phyloP scores from a whole-genome alignment of 225 moss, liverwort and hornwort species.

The Bryum argenteum region DNA sequence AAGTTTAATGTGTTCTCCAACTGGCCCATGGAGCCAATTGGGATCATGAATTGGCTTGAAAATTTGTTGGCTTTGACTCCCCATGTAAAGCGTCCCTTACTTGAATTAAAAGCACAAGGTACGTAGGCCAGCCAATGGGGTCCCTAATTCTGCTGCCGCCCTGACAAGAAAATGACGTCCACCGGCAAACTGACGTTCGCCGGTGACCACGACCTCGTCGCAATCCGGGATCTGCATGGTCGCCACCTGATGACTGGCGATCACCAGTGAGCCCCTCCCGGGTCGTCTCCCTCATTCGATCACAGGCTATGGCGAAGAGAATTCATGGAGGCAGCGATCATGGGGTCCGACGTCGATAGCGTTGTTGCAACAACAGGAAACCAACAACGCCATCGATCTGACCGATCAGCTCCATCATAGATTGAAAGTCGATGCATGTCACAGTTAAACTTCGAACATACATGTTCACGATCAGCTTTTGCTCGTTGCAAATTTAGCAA shows the following conservation, averaged over 20 bases:
- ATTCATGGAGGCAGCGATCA: background rate
- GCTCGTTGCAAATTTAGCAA: background rate
- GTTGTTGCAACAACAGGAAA: background rate
- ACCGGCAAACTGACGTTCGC: background rate
- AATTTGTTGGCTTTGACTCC: too few relatives aligned
- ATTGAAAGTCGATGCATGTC: too few relatives aligned
- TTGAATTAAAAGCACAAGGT: constrained; percentile 1
- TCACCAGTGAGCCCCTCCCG: background rate
- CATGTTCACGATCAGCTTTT: background rate
- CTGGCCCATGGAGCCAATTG: too few relatives aligned
- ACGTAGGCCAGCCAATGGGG: background rate
- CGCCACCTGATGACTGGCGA: constrained; percentile 23
- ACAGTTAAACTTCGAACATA: too few relatives aligned
- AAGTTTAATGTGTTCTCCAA: too few relatives aligned
- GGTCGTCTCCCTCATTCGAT: background rate
- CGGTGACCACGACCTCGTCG: background rate
- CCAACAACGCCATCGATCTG: too few relatives aligned
- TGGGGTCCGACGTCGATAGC: background rate
- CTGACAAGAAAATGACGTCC: background rate
- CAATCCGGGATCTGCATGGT: constrained; percentile 12
- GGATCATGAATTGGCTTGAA: too few relatives aligned
- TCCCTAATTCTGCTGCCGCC: background rate
- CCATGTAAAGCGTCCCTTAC: too few relatives aligned
- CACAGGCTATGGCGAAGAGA: background rate
- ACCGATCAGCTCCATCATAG: too few relatives aligned